These are phyloP conservation scores for Achlya hypogyna DNA, from an alignment of 352 stramenopile species.

Conservation along the genomic window DNA sequence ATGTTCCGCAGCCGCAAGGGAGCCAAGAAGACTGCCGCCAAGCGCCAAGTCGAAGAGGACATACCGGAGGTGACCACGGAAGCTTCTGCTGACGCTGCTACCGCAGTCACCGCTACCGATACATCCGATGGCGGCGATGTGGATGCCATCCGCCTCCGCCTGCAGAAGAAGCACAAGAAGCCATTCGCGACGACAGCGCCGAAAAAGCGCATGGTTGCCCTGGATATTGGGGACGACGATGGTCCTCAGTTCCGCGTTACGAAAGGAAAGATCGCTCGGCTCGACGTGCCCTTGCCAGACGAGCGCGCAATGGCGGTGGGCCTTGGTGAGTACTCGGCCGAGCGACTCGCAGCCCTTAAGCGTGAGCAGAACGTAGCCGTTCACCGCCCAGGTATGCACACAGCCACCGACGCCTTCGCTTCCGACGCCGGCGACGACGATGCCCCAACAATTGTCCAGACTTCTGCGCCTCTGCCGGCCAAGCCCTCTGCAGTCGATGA, in stretches of 20 bases:
- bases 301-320: not conserved
- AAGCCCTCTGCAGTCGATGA: not conserved
- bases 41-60: not conserved
- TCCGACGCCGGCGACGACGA: not conserved
- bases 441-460: not conserved
- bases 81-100: not conserved
- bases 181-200: not conserved
- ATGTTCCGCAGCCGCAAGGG: constrained; percentile 5
- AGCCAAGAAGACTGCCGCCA: not conserved
- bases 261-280: constrained; percentile 13
- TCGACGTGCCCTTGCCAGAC: not conserved
- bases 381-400: too few species aligned
- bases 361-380: constrained; percentile 2
- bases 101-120: too few species aligned
- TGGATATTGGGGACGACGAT: not conserved
- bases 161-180: constrained; percentile 18
- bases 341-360: not conserved
- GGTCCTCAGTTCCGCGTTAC: constrained; percentile 9
- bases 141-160: not conserved
- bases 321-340: not conserved
- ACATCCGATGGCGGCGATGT: not conserved
- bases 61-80: not conserved
- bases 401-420: not conserved
- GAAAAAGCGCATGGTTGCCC: not conserved
- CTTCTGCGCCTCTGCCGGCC: not conserved